Conservation (phyloP, 2,329 filamentous ascomycete genomes). For the Tolypocladium album region DNA sequence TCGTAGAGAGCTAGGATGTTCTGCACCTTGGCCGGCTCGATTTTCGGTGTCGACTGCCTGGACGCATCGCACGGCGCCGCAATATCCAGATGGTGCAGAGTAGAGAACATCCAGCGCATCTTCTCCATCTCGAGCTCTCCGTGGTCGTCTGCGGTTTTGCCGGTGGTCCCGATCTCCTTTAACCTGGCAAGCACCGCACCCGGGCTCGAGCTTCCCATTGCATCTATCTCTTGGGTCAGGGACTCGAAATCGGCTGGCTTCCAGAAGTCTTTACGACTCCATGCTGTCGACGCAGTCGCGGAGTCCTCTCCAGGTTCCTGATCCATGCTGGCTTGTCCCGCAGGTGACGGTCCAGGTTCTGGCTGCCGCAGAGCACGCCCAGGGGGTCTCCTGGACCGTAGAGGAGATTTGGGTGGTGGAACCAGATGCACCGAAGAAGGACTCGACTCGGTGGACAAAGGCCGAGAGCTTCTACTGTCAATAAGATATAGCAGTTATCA, state of each 20-base stretch:
- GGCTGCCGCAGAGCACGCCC: slow-evolving; percentile 4
- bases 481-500: too few relatives aligned
- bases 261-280: neutral
- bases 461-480: slow-evolving; percentile 1
- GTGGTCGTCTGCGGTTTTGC: neutral
- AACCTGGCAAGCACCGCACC: slow-evolving; percentile 7
- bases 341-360: neutral
- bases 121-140: slow-evolving; percentile 13
- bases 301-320: neutral
- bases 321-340: neutral
- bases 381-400: neutral
- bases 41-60: neutral
- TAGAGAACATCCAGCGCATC: slow-evolving; percentile 45
- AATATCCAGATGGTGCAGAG: slow-evolving; percentile 36
- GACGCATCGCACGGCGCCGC: neutral
- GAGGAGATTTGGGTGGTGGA: slow-evolving; percentile 7
- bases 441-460: neutral
- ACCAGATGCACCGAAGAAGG: neutral
- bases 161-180: slow-evolving; percentile 2
- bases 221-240: slow-evolving; percentile 1
- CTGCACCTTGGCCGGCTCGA: neutral
- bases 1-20: slow-evolving; percentile 41
- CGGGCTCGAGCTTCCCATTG: slow-evolving; percentile 6
- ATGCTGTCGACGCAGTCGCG: neutral
- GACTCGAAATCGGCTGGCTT: neutral